Evolutionary conservation across 2,329 filamentous ascomycete genomes (phyloP), one percentile per base, ranked within the genome.

Genomic region (Aspergillus quadrilineatus): DNA sequence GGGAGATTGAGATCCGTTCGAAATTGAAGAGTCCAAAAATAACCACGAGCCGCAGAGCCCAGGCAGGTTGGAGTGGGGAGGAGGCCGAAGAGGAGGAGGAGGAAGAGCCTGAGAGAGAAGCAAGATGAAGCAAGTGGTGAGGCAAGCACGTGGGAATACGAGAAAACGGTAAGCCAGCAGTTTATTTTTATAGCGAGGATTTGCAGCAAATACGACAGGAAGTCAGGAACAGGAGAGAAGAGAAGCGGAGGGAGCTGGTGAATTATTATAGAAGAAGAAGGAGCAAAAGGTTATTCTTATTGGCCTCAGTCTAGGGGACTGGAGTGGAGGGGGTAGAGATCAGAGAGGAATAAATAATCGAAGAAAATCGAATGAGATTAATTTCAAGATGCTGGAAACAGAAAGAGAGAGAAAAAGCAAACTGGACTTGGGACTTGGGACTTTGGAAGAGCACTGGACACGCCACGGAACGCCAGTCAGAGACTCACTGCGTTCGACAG

Each of bases 111-210:
- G 43, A 37, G 53, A 17, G 59, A 32, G 53, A 60, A 57, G 50
- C 55, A 58, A 32, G 59, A 54, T 50, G 45, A 52, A 60, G 56
- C 55, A 60, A 57, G 53, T 56, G 44, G 57, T 55, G 45, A 43
- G 52, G 50, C 55, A 62, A 59, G 57, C 63, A 65, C 63, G 63
- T 65, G 63, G 63, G 58, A 64, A 65, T 65, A 65, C 63, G 63
- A 65, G 63, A 63, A 63, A 65, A 65, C 62, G 63, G 62, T 51
- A 51, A 22, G 47, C 46, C 42, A 56, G 55, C 43, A 44, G 42
- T 54, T 54, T 22, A 53, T 53, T 54, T 49, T 54, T 54, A 54
- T 46, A 53, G 48, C 37, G 46, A 48, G 26, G 46, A 48, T 48
- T 47, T 36, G 46, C 46, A 48, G 46, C 17, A 29, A 15, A 22